phyloP scores from a whole-genome alignment of 805 yeast species.

The Myxozyma neotropica region DNA sequence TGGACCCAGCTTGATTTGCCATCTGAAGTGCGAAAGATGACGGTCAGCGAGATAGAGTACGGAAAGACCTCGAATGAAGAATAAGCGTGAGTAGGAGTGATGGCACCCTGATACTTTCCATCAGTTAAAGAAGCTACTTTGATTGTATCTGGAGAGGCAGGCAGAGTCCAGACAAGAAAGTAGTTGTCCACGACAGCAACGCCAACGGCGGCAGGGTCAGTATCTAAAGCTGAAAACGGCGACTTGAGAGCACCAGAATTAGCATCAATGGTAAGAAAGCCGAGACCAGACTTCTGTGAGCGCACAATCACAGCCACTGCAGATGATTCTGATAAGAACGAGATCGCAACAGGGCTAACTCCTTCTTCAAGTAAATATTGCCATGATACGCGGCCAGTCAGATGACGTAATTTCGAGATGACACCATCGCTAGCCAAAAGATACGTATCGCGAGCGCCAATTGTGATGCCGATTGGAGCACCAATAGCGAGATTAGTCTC shows the following conservation, averaged over 20 bases:
- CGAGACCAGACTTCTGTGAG: slow-evolving; percentile 13
- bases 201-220: slow-evolving; percentile 18
- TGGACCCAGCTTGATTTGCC: slow-evolving; percentile 11
- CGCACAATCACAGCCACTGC: slow-evolving; percentile 17
- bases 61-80: slow-evolving; percentile 6
- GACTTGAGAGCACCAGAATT: background rate
- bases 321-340: background rate
- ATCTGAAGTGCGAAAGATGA: background rate
- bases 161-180: slow-evolving; percentile 17
- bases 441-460: slow-evolving; percentile 7
- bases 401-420: slow-evolving; percentile 7
- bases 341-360: slow-evolving; percentile 11
- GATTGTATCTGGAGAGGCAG: slow-evolving; percentile 4
- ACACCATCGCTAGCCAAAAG: slow-evolving; percentile 23
- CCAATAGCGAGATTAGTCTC: slow-evolving; percentile 22
- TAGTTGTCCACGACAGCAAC: slow-evolving; percentile 4
- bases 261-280: slow-evolving; percentile 3
- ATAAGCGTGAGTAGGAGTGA: slow-evolving; percentile 5
- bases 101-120: background rate
- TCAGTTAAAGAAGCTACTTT: slow-evolving; percentile 8
- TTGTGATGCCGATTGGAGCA: slow-evolving; percentile 19
- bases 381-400: slow-evolving; percentile 16
- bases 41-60: background rate
- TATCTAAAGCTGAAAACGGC: slow-evolving; percentile 10
- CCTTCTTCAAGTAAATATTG: slow-evolving; percentile 9